These are phyloP conservation scores for Hypoxylon sp. DNA, from an alignment of 2,329 filamentous ascomycete genomes.

Conservation along the genomic window DNA sequence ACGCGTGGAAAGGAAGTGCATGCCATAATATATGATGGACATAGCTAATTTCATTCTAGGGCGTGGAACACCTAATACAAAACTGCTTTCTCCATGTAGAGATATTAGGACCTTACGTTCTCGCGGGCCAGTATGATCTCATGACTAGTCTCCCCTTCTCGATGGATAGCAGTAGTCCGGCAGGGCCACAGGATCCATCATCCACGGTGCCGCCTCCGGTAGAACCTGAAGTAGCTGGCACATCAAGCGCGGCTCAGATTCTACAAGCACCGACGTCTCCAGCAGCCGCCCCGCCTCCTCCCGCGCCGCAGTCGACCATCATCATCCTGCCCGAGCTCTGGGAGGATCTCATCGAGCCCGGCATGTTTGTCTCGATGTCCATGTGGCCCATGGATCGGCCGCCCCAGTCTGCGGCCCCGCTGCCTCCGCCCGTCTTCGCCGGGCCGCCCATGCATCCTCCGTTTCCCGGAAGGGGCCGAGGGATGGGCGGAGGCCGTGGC, in stretches of 20 bases:
- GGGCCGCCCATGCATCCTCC: background rate
- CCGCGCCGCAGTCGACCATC: constrained; percentile 14
- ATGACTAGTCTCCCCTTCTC: constrained; percentile 50
- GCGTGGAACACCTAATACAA: constrained; percentile 66
- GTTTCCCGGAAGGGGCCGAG: background rate
- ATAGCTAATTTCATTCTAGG: constrained; percentile 47
- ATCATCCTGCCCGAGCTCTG: constrained; percentile 66
- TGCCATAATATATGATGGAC: too few relatives aligned
- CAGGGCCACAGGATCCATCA: background rate
- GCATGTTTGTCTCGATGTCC: constrained; percentile 63
- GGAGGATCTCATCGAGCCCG: constrained; percentile 65
- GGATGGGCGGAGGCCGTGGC: constrained; percentile 20
- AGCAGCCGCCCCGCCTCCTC: constrained; percentile 14
- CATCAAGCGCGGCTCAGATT: constrained; percentile 1
- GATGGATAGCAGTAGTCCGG: constrained; percentile 44
- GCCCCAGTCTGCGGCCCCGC: constrained; percentile 16
- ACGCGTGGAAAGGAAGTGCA: too few relatives aligned
- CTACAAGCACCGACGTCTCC: constrained; percentile 11
- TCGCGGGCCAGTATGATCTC: constrained; percentile 63
- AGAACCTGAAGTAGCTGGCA: background rate
- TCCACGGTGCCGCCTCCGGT: background rate
- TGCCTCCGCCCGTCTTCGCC: constrained; percentile 14
- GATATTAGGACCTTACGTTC: constrained; percentile 61
- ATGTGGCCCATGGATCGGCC: constrained; percentile 60
- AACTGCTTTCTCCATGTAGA: constrained; percentile 65